Percentiles rank a stretch among this genome's conserved stretches.
phyloP scores from a whole-genome alignment of 2,329 filamentous ascomycete species.

The Pseudodiploospora longispora region DNA sequence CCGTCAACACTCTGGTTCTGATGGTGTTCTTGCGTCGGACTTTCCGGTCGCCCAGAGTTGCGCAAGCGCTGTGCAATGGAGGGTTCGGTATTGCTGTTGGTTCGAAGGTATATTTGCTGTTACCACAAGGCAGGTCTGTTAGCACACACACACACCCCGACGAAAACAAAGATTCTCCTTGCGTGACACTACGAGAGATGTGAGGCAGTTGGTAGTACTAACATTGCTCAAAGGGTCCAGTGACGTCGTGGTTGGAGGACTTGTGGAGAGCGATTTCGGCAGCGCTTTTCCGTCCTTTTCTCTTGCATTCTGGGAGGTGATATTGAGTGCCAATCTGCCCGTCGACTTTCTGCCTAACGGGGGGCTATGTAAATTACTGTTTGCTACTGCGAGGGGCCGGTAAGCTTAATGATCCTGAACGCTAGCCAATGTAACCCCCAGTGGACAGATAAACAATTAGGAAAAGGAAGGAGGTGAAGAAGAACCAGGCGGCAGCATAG shows the following conservation, averaged over 20 bases:
- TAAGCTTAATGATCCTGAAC: background rate
- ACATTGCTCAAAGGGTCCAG: slow-evolving; percentile 29
- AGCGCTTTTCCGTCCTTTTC: slow-evolving; percentile 22
- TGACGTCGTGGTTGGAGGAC: slow-evolving; percentile 18
- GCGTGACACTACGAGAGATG: too few species aligned
- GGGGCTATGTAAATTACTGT: slow-evolving; percentile 5
- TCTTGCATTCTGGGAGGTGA: slow-evolving; percentile 43
- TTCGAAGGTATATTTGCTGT: slow-evolving; percentile 33
- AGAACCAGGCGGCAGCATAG: too few species aligned
- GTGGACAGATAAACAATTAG: background rate
- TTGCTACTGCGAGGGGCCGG: background rate
- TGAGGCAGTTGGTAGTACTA: background rate
- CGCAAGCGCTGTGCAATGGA: slow-evolving; percentile 50
- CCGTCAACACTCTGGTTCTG: slow-evolving; percentile 35
- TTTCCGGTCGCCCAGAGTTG: slow-evolving; percentile 44
- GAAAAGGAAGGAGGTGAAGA: background rate
- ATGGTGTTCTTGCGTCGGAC: slow-evolving; percentile 33
- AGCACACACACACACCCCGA: background rate
- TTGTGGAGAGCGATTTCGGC: slow-evolving; percentile 17
- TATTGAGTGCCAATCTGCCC: slow-evolving; percentile 44
- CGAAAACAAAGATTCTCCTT: too few species aligned
- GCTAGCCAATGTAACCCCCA: background rate
- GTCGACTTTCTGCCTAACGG: slow-evolving; percentile 12
- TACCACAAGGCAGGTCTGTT: background rate
- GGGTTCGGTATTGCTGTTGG: slow-evolving; percentile 27